These are phyloP conservation scores for Astragalus membranaceus DNA, from an alignment of 306 rosid species.

Conservation along the genomic window DNA sequence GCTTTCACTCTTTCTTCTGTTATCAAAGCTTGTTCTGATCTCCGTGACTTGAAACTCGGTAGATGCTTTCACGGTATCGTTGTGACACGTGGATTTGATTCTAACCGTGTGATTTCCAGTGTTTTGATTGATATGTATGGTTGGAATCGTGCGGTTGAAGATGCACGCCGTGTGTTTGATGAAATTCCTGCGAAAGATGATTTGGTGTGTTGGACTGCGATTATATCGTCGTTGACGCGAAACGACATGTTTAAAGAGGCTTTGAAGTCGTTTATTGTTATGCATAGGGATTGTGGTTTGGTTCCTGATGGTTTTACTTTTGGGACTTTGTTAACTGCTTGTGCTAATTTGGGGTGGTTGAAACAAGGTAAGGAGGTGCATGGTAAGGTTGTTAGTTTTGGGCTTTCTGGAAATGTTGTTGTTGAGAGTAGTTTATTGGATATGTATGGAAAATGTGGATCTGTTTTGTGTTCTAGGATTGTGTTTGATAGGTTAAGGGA, in stretches of 20 bases:
- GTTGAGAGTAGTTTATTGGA: slow-evolving; percentile 88
- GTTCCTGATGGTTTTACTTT: slow-evolving; percentile 61
- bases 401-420: slow-evolving; percentile 59
- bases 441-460: slow-evolving; percentile 91
- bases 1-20: slow-evolving; percentile 65
- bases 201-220: slow-evolving; percentile 66
- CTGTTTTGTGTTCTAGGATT: slow-evolving; percentile 27
- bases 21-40: slow-evolving; percentile 59
- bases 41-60: slow-evolving; percentile 40
- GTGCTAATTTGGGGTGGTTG: slow-evolving; percentile 63
- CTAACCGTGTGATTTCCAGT: slow-evolving; percentile 40
- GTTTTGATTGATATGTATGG: slow-evolving; percentile 83
- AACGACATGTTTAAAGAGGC: slow-evolving; percentile 63
- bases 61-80: slow-evolving; percentile 54
- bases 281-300: slow-evolving; percentile 46
- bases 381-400: slow-evolving; percentile 48
- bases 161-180: slow-evolving; percentile 59
- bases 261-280: slow-evolving; percentile 37
- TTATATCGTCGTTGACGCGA: slow-evolving; percentile 54
- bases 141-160: slow-evolving; percentile 23
- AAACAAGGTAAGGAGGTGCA: slow-evolving; percentile 70
- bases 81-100: slow-evolving; percentile 42
- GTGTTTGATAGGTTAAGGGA: slow-evolving; percentile 62
- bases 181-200: slow-evolving; percentile 55
- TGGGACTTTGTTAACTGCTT: slow-evolving; percentile 65